phyloP scores from a whole-genome alignment of 257 asterid species.

The Solanum boliviense region DNA sequence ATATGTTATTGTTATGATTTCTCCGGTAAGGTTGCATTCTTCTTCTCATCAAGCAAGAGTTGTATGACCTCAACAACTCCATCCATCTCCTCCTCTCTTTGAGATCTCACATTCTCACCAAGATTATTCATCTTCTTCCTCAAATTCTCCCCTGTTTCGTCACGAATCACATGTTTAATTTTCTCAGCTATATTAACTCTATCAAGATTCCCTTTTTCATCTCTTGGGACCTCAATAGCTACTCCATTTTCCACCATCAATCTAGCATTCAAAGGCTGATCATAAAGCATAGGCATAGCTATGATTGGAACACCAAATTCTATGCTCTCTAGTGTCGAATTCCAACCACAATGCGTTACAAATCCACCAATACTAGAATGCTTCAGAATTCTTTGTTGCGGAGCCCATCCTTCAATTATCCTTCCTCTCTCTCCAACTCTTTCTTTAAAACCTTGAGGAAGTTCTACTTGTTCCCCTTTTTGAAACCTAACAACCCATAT shows the following conservation, averaged over 20 bases:
- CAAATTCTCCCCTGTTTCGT: neutral
- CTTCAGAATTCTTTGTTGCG: neutral
- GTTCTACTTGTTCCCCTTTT: slow-evolving; percentile 8
- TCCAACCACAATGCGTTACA: neutral
- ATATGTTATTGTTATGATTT: no score
- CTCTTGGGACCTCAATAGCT: neutral
- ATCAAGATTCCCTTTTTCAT: neutral
- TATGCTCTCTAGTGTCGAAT: neutral
- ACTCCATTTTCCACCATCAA: neutral
- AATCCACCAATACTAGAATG: neutral
- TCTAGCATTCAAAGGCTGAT: neutral
- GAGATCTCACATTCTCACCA: neutral
- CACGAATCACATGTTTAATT: neutral
- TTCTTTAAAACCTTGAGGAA: slow-evolving; percentile 19
- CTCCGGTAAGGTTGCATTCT: accelerated
- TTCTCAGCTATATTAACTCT: neutral
- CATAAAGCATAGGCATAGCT: neutral
- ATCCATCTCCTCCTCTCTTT: neutral
- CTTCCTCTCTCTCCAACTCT: neutral
- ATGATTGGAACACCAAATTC: neutral
- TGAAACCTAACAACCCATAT: slow-evolving; percentile 19
- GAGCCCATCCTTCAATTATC: neutral
- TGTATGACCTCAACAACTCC: neutral
- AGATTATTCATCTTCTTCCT: neutral
- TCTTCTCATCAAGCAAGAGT: neutral